These are phyloP conservation scores for Ephemerocybe angulata DNA, from an alignment of 768 basidiomycete species.

Conservation along the genomic window DNA sequence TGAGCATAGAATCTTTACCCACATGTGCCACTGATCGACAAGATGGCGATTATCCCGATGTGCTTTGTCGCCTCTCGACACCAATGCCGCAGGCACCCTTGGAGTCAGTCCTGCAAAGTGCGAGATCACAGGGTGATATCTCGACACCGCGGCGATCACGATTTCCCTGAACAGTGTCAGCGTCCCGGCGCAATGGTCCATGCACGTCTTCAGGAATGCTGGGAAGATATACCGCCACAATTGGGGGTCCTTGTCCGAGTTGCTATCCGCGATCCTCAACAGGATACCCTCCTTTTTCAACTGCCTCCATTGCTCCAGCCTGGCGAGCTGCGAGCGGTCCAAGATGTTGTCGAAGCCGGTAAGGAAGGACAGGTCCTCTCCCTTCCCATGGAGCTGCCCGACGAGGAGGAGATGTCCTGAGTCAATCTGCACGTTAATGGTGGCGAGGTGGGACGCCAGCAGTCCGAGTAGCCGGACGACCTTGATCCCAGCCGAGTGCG, in stretches of 20 bases:
- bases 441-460: constrained; percentile 42
- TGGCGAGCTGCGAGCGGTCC: constrained; percentile 54
- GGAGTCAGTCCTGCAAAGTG: constrained; percentile 69
- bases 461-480: constrained; percentile 55
- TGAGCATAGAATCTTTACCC: constrained; percentile 84
- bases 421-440: constrained; percentile 25
- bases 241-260: constrained; percentile 58
- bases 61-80: constrained; percentile 43
- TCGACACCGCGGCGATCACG: constrained; percentile 62
- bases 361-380: constrained; percentile 44
- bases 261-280: constrained; percentile 70
- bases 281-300: constrained; percentile 52
- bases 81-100: constrained; percentile 45
- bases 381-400: constrained; percentile 51
- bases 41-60: constrained; percentile 54
- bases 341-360: constrained; percentile 65
- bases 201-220: constrained; percentile 53
- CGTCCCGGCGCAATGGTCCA: constrained; percentile 44
- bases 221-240: constrained; percentile 78
- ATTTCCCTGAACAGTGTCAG: constrained; percentile 57
- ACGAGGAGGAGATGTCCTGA: constrained; percentile 37
- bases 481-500: constrained; percentile 61
- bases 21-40: constrained; percentile 78
- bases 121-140: constrained; percentile 70
- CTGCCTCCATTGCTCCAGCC: constrained; percentile 66